Base-by-base conservation (phyloP, 768 basidiomycete species). In the Xanthoconium stramineum region DNA sequence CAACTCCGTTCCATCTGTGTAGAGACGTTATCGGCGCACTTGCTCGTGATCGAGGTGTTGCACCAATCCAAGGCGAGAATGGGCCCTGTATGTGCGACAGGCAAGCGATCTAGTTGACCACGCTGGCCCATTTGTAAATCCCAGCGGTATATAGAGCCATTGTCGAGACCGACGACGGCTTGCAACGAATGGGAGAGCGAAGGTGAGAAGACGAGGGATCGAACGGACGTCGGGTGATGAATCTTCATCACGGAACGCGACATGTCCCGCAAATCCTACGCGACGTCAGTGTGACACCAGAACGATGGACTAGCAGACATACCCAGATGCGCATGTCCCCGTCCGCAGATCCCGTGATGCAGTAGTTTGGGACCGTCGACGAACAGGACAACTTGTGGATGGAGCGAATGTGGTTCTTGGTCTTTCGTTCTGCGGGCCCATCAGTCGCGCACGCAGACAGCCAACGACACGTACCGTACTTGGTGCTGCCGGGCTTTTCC, bases 291-390 rank as follows among this genome's bases (percentile, higher is more conserved):
- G 37, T 20, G 49, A 42, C 32, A 44, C 19, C 19, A 33, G 7
- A 0, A 35, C 20, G 19, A 8, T 20, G 28, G 6, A 6, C 17
- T 7, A 14, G 14, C 3, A 38, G 17, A 71, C 81, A 52, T 63
- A 90, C 89, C 90, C 90, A 92, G 37, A 91, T 79, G 47, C 89
- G 85, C 69, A 91, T 71, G 64, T 90, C 84, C 2, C 88, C 89
- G 64, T 92, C 90, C 10, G 88, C 85, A 33, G 89, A 89, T 19
- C 86, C 89, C 15, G 88, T 91, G 59, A 90, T 82, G 53, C 87
- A 89, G 57, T 88, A 90, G 59, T 85, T 78, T 35, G 82, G 82
- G 11, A 87, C 79, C 13, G 83, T 75, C n/a, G 80, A 75, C 1
- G 89, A 91, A 35, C 86, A 83, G 2, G 84, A 80, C 53, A 91